Base-by-base conservation (phyloP, 2,329 filamentous ascomycete species). In the Verticillium albo-atrum region DNA sequence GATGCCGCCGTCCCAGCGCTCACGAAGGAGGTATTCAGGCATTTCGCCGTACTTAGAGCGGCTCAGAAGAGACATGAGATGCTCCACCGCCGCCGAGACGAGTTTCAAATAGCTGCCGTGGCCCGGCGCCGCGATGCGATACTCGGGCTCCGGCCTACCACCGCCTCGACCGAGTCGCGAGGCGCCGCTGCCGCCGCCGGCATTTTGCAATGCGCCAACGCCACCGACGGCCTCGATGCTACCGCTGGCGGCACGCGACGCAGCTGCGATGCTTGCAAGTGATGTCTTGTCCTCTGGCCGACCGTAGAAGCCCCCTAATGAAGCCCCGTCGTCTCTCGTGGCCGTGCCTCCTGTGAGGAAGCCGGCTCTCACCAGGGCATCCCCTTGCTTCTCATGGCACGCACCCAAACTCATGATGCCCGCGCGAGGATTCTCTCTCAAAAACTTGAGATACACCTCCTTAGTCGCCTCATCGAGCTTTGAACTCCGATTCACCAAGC, bases 1-100 rank as follows among this genome's bases (percentile, higher is more conserved):
- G n/a, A 84, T 73, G 4, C 87, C 87, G 14, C 88, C 89, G 63
- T 92, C 86, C 84, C 90, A 92, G 56, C 86, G 81, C 71, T 92
- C 88, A 42, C 79, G 78, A 42, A 92, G 75, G 64, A 85, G 74
- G 42, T 76, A 74, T 71, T 89, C 80, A 1, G 89, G 85, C 32
- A 82, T 82, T 72, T 91, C 89, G 52, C 82, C 81, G 72, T 82
- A 86, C 58, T 79, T 81, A 14, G 83, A 84, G 69, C 83, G 84
- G 15, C 75, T 76, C 28, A 92, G 72, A 32, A 90, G 73, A 6
- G 77, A 75, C 1, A 86, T 71, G 0, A 92, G 73, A 71, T 90
- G 88, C 26, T 80, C 79, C 15, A 89, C 79, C 2, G 86, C 84
- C 34, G 78, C 79, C 23, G 83, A 79, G 0, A 88, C 77, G 3